Evolutionary conservation across 306 rosid species (phyloP), one percentile per base, ranked within the genome.

Genomic region (Betula pendula): DNA sequence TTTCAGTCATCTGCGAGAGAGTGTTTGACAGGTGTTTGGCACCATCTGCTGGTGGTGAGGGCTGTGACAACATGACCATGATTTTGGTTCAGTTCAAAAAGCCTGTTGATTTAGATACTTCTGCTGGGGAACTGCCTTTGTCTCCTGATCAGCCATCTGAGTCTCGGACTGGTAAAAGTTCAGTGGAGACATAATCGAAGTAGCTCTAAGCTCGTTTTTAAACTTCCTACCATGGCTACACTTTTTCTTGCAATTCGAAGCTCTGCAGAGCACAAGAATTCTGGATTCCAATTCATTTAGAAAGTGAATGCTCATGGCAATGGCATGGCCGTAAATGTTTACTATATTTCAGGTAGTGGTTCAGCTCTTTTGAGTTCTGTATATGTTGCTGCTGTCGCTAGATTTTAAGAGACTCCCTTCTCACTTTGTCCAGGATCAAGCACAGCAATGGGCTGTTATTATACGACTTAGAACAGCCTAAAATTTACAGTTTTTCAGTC

Each of bases 41-140:
- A 50, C 99, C 97, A 14, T 75, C 93, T 6, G 89, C 96, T 60
- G 97, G 96, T 35, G 91, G 97, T 15, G 91, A 90, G 87, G 99
- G 99, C 45, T 95, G 97, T 63, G 99, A 95, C 84, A 95, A 95
- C 86, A 95, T 90, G 99, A 95, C 97, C 75, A 92, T 95, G 99
- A 90, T 95, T 82, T 84, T 95, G 89, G 84, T 95, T 89, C 99
- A 89, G 88, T 89, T 95, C 74, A 89, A 89, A 83, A 83, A 77
- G 56, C 87, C 87, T 31, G 70, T 50, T 44, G 70, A 38, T 75
- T 66, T 81, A 33, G 52, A 43, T 73, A 75, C 87, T 74, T 84
- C 88, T 58, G 80, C 24, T 27, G 75, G 19, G 52, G 81, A 77
- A 80, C 84, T 74, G 83, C 86, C 94, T 62, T 71, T 77, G 44